Evolutionary conservation across 768 basidiomycete species (phyloP).

Genomic region (Rhodosporidiobolus sp.): DNA sequence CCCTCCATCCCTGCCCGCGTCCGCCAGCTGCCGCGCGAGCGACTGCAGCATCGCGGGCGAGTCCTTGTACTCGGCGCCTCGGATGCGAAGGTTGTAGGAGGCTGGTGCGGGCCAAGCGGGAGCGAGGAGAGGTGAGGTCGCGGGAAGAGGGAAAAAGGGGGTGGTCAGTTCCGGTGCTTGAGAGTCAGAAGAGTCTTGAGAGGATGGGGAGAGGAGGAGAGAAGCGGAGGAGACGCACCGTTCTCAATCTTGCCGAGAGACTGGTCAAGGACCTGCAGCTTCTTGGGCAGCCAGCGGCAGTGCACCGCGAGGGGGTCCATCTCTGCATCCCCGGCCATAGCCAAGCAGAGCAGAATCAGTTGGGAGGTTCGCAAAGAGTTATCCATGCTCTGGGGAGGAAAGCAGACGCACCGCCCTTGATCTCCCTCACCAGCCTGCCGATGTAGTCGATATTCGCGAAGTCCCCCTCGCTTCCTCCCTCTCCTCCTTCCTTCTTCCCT

Average conservation of each 20-base stretch:
- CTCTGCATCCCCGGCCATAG: conserved; percentile 10
- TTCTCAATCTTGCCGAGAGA: conserved; percentile 95
- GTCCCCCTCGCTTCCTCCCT: conserved; percentile 43
- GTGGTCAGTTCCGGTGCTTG: no score
- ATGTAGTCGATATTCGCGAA: conserved; percentile 48
- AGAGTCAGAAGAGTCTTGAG: no score
- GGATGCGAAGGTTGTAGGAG: conserved; percentile 34
- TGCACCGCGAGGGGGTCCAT: conserved; percentile 73
- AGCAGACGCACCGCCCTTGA: conserved; percentile 48
- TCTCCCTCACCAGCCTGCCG: conserved; percentile 47
- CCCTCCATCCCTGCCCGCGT: background rate
- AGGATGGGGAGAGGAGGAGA: background rate
- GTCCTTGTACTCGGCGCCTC: conserved; percentile 37
- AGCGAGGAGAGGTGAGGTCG: background rate
- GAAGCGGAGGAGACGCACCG: conserved; percentile 56
- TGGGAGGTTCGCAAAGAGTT: conserved; percentile 62
- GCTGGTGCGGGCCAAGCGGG: conserved; percentile 1
- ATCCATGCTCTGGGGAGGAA: conserved; percentile 47
- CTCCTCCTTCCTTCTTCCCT: background rate
- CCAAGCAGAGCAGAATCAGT: conserved; percentile 45
- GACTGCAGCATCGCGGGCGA: conserved; percentile 22
- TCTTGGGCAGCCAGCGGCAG: conserved; percentile 72
- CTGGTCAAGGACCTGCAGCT: conserved; percentile 77
- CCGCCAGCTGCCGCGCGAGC: conserved; percentile 15
- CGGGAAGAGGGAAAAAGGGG: no score